Conservation (phyloP, 139 green algal species). For the Coelastrella sp. region DNA sequence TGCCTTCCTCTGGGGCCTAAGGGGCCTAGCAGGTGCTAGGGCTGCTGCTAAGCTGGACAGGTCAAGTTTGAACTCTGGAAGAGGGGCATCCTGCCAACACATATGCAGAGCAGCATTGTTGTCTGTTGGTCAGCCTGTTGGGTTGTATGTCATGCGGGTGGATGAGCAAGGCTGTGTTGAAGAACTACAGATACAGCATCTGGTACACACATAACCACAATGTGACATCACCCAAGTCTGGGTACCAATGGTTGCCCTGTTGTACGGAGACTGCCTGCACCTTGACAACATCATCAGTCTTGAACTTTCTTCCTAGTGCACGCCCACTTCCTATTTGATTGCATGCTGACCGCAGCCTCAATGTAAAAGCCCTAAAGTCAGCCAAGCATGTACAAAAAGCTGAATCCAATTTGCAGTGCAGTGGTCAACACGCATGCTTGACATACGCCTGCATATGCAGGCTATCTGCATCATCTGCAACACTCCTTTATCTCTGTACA, state of each 20-base stretch:
- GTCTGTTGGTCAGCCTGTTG: background rate
- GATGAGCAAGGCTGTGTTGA: too few relatives aligned
- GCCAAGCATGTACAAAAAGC: too few relatives aligned
- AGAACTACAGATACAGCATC: too few relatives aligned
- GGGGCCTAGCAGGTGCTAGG: slow-evolving; percentile 21
- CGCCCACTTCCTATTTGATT: slow-evolving; percentile 47
- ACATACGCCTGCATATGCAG: too few relatives aligned
- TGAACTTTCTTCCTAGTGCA: slow-evolving; percentile 44
- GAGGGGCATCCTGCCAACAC: slow-evolving; percentile 52
- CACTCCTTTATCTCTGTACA: too few relatives aligned
- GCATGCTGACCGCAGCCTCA: slow-evolving; percentile 56
- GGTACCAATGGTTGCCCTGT: background rate
- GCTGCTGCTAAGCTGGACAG: slow-evolving; percentile 46
- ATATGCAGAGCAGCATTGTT: background rate
- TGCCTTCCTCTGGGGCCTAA: slow-evolving; percentile 24
- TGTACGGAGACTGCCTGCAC: background rate
- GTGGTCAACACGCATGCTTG: too few relatives aligned
- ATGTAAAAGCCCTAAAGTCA: slow-evolving; percentile 50
- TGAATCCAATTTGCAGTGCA: too few relatives aligned
- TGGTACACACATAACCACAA: background rate
- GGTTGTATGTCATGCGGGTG: too few relatives aligned
- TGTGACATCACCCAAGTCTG: background rate
- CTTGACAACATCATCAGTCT: slow-evolving; percentile 70
- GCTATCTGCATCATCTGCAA: too few relatives aligned
- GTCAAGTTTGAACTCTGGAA: slow-evolving; percentile 69